Evolutionary conservation across 2,329 filamentous ascomycete species (phyloP).

Genomic region (Diaporthe sp.): DNA sequence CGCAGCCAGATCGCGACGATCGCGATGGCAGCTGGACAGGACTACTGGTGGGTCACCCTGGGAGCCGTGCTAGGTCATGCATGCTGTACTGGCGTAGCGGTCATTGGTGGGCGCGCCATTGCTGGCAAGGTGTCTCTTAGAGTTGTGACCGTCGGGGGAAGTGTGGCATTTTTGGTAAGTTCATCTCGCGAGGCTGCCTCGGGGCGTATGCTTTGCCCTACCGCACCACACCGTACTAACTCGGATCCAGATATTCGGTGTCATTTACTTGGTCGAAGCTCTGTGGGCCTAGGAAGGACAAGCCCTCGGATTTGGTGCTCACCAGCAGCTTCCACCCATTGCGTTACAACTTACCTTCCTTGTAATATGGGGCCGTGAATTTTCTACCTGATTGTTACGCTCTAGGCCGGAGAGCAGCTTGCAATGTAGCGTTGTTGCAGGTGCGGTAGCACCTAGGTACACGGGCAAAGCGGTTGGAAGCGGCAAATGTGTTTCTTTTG

Average conservation of each 20-base stretch:
- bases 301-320: background rate
- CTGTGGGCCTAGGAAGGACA: slow-evolving; percentile 64
- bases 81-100: slow-evolving; percentile 90
- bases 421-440: slow-evolving; percentile 21
- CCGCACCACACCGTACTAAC: slow-evolving; percentile 9
- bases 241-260: slow-evolving; percentile 72
- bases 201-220: background rate
- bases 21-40: slow-evolving; percentile 97
- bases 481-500: too few relatives aligned
- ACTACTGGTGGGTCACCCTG: slow-evolving; percentile 98
- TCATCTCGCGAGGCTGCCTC: slow-evolving; percentile 47
- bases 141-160: slow-evolving; percentile 59
- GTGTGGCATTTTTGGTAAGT: slow-evolving; percentile 71
- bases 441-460: background rate
- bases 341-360: slow-evolving; percentile 12
- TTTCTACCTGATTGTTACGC: background rate
- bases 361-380: slow-evolving; percentile 17
- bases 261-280: slow-evolving; percentile 91
- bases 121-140: slow-evolving; percentile 94
- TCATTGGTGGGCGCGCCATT: slow-evolving; percentile 92
- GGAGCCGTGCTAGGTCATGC: slow-evolving; percentile 90
- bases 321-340: background rate
- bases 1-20: slow-evolving; percentile 98
- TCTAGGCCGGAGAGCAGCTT: slow-evolving; percentile 22
- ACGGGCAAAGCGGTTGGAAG: background rate